Base-by-base conservation (phyloP, 768 basidiomycete genomes). In the Trametopsis cervina region DNA sequence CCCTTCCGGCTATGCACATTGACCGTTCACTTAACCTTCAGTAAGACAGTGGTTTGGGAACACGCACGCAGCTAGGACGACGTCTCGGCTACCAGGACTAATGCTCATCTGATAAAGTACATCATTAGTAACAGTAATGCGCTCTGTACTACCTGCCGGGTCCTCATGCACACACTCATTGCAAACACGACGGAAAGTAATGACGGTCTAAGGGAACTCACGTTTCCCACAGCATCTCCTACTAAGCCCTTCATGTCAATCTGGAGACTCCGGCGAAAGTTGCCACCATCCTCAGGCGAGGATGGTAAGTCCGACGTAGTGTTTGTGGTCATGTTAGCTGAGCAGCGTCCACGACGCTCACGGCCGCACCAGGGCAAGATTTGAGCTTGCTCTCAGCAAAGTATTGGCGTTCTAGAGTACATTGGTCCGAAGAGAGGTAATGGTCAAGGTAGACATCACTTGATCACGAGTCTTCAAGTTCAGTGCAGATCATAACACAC, bases 51-150 rank as follows among this genome's bases (percentile, higher is more conserved):
- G 9, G 43, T n/a, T 42, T 41, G 12, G 21, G 17, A 2, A 4
- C 39, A 66, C 83, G 56, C 67, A 90, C 85, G 89, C 85, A 42
- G 91, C 94, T 39, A 97, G 78, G 3, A 91, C 91, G 21, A 97
- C 76, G 61, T 97, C 94, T 18, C 94, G 76, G 44, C 81, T 85
- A 4, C 84, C 74, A 9, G 94, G 94, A 57, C 89, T 88, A 45
- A 96, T 94, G 49, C 86, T 89, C 89, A 92, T 89, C 89, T 91
- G 57, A 9, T 44, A 29, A 36, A 18, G 42, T 6, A 22, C 17
- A 7, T 13, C 15, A 36, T 38, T 10, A 12, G 13, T 17, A 27
- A 37, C 2, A 11, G 40, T 4, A 11, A 18, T 11, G n/a, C 15
- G 7, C 26, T 4, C 40, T n/a, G 40, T 22, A n/a, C 33, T 35